A percentile compares a stretch with the other conserved stretches of the same genome.
Conservation (phyloP, 352 stramenopile species). For the Phytophthora vignae region DNA sequence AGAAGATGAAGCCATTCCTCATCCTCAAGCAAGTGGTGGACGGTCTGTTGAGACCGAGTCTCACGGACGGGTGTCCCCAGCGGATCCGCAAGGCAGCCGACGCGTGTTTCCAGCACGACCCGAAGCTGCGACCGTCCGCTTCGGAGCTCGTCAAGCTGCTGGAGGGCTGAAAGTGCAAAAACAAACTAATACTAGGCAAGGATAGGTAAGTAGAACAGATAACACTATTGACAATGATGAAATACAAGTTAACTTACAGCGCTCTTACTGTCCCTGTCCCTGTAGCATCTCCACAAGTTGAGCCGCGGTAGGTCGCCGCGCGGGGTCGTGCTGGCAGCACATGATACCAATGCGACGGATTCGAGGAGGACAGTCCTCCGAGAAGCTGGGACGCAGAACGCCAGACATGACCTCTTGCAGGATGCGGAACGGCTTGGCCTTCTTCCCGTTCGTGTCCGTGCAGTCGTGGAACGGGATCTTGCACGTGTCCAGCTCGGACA, state of each 20-base stretch:
- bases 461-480: slow-evolving; percentile 38
- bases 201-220: neutral
- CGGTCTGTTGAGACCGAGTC: slow-evolving; percentile 51
- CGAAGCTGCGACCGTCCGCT: slow-evolving; percentile 44
- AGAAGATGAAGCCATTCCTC: slow-evolving; percentile 58
- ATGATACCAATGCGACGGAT: slow-evolving; percentile 43
- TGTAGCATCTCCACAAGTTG: slow-evolving; percentile 30
- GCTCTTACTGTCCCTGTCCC: slow-evolving; percentile 10
- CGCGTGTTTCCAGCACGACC: slow-evolving; percentile 56
- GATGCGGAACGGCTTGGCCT: slow-evolving; percentile 56
- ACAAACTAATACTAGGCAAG: neutral
- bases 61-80: slow-evolving; percentile 48
- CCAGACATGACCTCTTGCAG: slow-evolving; percentile 53
- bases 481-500: slow-evolving; percentile 56
- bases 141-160: slow-evolving; percentile 52
- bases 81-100: slow-evolving; percentile 46
- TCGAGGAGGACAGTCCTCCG: slow-evolving; percentile 42
- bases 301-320: slow-evolving; percentile 29
- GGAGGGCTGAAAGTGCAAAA: slow-evolving; percentile 30
- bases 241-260: neutral
- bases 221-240: neutral
- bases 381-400: slow-evolving; percentile 55
- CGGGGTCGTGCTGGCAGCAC: slow-evolving; percentile 54
- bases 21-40: slow-evolving; percentile 58
- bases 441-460: slow-evolving; percentile 10